Evolutionary conservation across 2,329 filamentous ascomycete species (phyloP).

Genomic region (Trichoderma koningii): DNA sequence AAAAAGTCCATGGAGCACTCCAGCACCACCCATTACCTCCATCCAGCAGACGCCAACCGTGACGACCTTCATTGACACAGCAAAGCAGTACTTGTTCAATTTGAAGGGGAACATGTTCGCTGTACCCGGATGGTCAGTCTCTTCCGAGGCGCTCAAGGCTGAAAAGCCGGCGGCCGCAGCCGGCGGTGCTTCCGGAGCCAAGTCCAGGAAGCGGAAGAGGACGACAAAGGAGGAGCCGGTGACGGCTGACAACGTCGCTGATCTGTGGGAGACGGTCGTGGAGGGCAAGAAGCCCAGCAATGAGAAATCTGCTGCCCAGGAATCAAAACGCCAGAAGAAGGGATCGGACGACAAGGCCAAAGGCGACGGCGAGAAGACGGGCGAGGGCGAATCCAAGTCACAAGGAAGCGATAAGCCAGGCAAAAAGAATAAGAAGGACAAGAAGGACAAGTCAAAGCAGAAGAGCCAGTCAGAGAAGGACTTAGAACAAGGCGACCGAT

Average conservation of each 20-base stretch:
- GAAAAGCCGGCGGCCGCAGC: conserved; percentile 53
- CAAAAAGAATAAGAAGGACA: conserved; percentile 43
- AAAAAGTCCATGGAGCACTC: conserved; percentile 5
- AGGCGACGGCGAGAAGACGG: conserved; percentile 38
- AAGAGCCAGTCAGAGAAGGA: conserved; percentile 25
- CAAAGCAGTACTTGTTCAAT: background rate
- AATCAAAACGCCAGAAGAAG: conserved; percentile 43
- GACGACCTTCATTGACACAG: background rate
- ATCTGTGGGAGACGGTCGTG: conserved; percentile 78
- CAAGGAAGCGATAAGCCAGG: conserved; percentile 30
- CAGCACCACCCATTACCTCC: background rate
- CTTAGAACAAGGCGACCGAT: conserved; percentile 26
- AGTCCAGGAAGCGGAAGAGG: conserved; percentile 62
- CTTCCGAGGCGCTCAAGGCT: conserved; percentile 68
- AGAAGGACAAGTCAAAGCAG: conserved; percentile 24
- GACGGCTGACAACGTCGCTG: conserved; percentile 69
- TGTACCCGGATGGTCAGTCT: conserved; percentile 88
- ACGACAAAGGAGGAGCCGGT: conserved; percentile 48
- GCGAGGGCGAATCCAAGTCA: conserved; percentile 29
- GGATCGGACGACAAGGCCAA: conserved; percentile 30
- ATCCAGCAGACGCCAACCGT: background rate
- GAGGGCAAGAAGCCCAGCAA: conserved; percentile 59
- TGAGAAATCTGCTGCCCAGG: conserved; percentile 31
- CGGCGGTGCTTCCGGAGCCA: conserved; percentile 42
- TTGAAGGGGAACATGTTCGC: conserved; percentile 72